phyloP scores from a whole-genome alignment of 805 yeast genomes.

The Suhomyces vadensis region DNA sequence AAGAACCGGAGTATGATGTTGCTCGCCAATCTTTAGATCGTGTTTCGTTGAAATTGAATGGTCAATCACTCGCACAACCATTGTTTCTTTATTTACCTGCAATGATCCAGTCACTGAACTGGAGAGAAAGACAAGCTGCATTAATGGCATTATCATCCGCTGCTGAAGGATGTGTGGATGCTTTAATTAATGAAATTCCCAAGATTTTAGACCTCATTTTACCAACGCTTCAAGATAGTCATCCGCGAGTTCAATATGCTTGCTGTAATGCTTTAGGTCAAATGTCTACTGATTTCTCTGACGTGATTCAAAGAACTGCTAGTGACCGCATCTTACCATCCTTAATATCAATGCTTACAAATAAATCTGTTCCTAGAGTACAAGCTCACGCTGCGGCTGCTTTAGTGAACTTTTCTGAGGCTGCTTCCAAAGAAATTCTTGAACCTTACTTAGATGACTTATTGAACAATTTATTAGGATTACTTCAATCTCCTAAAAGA shows the following conservation, averaged over 20 bases:
- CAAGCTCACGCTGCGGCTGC: conserved; percentile 99
- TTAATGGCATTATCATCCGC: conserved; percentile 95
- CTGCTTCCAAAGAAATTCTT: conserved; percentile 79
- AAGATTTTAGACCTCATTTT: conserved; percentile 79
- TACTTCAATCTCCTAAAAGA: conserved; percentile 81
- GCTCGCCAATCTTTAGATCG: conserved; percentile 96
- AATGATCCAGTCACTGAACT: conserved; percentile 71
- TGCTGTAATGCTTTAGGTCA: conserved; percentile 97
- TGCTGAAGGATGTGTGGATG: conserved; percentile 96
- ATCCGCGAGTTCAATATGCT: conserved; percentile 95
- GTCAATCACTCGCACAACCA: conserved; percentile 80
- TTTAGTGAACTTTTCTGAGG: conserved; percentile 90
- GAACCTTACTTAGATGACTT: conserved; percentile 92
- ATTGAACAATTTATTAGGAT: conserved; percentile 67
- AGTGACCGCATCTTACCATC: conserved; percentile 85
- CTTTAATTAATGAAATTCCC: conserved; percentile 77
- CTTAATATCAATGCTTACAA: conserved; percentile 74
- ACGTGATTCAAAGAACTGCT: conserved; percentile 75
- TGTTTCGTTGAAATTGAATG: conserved; percentile 79
- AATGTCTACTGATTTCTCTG: conserved; percentile 95
- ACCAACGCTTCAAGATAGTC: conserved; percentile 82
- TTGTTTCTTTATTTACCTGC: conserved; percentile 83
- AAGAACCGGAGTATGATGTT: conserved; percentile 82
- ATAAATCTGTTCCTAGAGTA: conserved; percentile 80
- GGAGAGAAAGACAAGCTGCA: conserved; percentile 98